Percentiles rank a stretch among this genome's conserved stretches.
Evolutionary conservation across 805 yeast genomes (phyloP).

Genomic region (Cyberlindnera mississippiensis): DNA sequence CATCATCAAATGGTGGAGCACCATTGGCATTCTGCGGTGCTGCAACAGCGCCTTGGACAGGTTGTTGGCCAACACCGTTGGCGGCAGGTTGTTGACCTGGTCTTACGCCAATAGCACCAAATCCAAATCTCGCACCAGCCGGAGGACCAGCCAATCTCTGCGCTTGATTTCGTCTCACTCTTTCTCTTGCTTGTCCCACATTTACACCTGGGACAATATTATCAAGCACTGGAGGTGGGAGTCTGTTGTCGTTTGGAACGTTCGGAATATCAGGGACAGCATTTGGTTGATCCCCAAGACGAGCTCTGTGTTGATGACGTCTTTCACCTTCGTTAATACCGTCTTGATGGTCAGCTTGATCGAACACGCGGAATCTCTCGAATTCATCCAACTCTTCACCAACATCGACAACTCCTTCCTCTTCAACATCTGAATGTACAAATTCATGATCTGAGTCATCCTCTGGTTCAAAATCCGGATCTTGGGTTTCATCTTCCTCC

Average conservation of each 20-base stretch:
- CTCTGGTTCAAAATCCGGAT: constrained; percentile 29
- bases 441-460: constrained; percentile 18
- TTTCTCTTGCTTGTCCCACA: no score
- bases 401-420: constrained; percentile 18
- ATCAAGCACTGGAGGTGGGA: not conserved
- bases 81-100: no score
- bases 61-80: no score
- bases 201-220: no score
- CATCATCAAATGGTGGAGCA: constrained; percentile 1
- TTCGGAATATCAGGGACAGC: constrained; percentile 3
- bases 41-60: no score
- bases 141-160: no score
- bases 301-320: no score
- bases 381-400: constrained; percentile 16
- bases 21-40: no score
- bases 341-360: constrained; percentile 11
- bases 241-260: constrained; percentile 1
- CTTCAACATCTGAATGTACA: constrained; percentile 5
- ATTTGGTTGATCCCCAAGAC: not conserved
- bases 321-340: no score
- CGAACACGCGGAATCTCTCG: constrained; percentile 16
- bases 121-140: no score
- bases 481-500: constrained; percentile 28
- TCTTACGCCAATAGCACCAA: no score
- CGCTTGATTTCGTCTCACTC: no score